Evolutionary conservation across 192 early-diverging fungal genomes (phyloP).

Genomic region (Entomortierella lignicola): DNA sequence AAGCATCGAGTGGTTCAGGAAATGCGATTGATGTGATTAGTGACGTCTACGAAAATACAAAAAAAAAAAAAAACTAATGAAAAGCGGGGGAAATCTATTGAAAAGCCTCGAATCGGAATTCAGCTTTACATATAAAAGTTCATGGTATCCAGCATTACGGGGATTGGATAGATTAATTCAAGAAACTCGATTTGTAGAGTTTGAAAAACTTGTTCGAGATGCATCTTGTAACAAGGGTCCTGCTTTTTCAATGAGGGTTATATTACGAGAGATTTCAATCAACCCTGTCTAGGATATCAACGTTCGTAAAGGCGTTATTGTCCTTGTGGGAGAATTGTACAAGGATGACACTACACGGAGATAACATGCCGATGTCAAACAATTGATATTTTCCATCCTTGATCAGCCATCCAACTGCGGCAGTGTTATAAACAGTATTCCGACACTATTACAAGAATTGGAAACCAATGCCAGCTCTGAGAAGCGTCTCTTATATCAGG

Average conservation of each 20-base stretch:
- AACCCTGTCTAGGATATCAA: background rate
- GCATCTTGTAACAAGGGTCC: background rate
- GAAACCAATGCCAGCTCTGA: too few relatives aligned
- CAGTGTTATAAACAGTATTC: background rate
- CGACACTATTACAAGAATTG: too few relatives aligned
- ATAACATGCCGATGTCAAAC: background rate
- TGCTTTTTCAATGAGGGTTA: background rate
- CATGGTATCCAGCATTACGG: slow-evolving; percentile 11
- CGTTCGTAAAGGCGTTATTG: too few relatives aligned
- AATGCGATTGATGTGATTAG: background rate
- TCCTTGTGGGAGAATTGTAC: slow-evolving; percentile 2
- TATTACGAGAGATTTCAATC: background rate
- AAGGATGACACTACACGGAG: background rate
- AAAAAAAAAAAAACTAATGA: background rate
- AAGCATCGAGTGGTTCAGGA: background rate
- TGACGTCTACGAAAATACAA: background rate
- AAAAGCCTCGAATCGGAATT: background rate
- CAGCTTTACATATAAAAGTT: background rate
- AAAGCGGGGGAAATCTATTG: background rate
- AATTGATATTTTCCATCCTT: too few relatives aligned
- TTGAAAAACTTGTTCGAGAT: background rate
- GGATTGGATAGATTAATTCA: background rate
- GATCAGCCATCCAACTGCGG: too few relatives aligned
- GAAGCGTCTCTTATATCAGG: too few relatives aligned
- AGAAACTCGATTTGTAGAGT: background rate